Base-by-base conservation (phyloP, 768 basidiomycete genomes). In the Tylopilus rubrobrunneus region DNA sequence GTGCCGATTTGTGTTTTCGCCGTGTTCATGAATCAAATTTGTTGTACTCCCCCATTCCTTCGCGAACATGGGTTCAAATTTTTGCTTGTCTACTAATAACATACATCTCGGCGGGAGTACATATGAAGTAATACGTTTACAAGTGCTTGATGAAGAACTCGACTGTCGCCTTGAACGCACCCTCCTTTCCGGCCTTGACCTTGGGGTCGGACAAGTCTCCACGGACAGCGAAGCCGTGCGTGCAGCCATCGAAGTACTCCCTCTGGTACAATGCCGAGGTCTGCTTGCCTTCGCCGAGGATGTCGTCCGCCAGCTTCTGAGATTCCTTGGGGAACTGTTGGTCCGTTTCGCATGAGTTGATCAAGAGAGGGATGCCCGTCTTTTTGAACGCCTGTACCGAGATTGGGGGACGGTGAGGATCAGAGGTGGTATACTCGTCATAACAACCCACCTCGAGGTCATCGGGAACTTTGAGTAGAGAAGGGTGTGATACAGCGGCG, bases 331-430 rank as follows among this genome's bases (percentile, higher is more conserved):
- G 79, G 75, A 86, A 88, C 61, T 68, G 67, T 5, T 34, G 2
- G 65, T 87, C 84, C 28, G 64, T 40, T 27, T 77, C 74, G 69
- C 86, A 86, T 41, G 79, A 81, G 73, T 87, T 87, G 70, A 87
- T 83, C 37, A 89, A 76, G 27, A 88, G 73, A 21, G 86, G 84
- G 1, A 76, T 76, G 44, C 77, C 77, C 29, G 83, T 58, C 3
- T 61, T 51, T 43, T 69, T 59, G 66, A 82, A 81, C 74, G 72
- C 78, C 85, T 84, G 56, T 39, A 31, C 19, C n/a, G n/a, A 43
- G 27, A 56, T 8, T 19, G 15, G 0, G 8, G 19, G 21, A 34
- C 6, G 14, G 14, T 34, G 34, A 12, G 40, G 39, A 19, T 23
- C 39, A 40, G 17, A 21, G 37, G 17, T 6, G 37, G 6, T 6